Evolutionary conservation across 2,329 filamentous ascomycete species (phyloP), one percentile per base, ranked within the genome.

Genomic region (Monilinia laxa): DNA sequence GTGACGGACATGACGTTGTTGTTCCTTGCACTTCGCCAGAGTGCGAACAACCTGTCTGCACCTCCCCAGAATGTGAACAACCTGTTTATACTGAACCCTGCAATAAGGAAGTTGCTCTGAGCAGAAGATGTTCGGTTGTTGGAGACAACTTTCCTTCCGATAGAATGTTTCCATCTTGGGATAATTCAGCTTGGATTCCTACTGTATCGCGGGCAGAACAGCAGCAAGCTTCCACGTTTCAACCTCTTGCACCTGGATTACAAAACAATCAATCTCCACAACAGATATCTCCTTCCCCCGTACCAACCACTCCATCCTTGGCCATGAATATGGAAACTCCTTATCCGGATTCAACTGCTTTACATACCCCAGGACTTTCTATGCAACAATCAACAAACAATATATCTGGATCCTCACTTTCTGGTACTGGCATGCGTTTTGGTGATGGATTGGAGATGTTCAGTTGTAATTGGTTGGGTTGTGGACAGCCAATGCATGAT

Each of bases 381-480:
- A 35, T 55, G 31, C 49, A 63, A 18, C 56, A 49, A 28, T 31
- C 28, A 28, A 45, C 35, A 12, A 28, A 35, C 4, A 25, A 63
- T 20, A 42, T 40, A 11, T 52, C 51, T 23, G 58, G 23, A 1
- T 47, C 49, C 10, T 45, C 52, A 10, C 52, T 67, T 47, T 49
- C 42, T 23, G 58, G 71, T 23, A 65, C 72, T 35, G 73, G 73
- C 16, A 68, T 67, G 28, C 45, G 70, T 52, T 71, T 73, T 14
- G 52, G 66, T 62, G 52, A 38, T 10, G 23, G 55, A 11, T 68
- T 65, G 16, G 57, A 55, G 16, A 42, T 64, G 31, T 68, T 74
- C 52, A 66, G 67, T 49, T 75, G 74, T 66, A 66, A 57, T 20
- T 76, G 75, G 75, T 64, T 70, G 52, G 70, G 69, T 14, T 76